Conservation (phyloP, 768 basidiomycete genomes). For the Gautieria morchelliformis region DNA sequence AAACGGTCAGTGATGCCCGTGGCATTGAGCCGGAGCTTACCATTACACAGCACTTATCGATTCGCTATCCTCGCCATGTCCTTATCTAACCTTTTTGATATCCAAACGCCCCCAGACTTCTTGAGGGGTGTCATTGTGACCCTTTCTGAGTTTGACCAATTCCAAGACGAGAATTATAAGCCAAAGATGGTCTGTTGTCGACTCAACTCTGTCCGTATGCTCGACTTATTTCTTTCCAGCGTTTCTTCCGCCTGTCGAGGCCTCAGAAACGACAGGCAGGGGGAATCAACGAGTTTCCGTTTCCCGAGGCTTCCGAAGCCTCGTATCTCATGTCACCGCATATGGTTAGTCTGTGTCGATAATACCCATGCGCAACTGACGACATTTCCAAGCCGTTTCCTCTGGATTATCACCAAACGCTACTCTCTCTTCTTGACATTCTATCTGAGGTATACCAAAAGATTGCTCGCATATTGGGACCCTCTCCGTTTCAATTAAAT, state of each 20-base stretch:
- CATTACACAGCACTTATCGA: slow-evolving; percentile 54
- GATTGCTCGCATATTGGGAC: slow-evolving; percentile 72
- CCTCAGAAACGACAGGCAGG: slow-evolving; percentile 41
- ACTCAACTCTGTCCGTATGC: neutral
- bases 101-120: slow-evolving; percentile 71
- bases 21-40: neutral
- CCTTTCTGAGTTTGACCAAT: slow-evolving; percentile 71
- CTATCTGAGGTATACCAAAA: slow-evolving; percentile 86
- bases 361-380: neutral
- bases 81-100: slow-evolving; percentile 71
- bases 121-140: slow-evolving; percentile 64
- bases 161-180: slow-evolving; percentile 58
- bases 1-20: slow-evolving; percentile 44
- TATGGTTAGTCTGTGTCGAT: slow-evolving; percentile 39
- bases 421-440: slow-evolving; percentile 82
- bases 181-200: slow-evolving; percentile 53
- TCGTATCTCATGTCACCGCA: slow-evolving; percentile 68
- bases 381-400: slow-evolving; percentile 59
- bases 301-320: slow-evolving; percentile 45
- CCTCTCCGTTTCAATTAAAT: slow-evolving; percentile 60
- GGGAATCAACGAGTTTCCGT: slow-evolving; percentile 49
- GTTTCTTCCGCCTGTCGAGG: slow-evolving; percentile 49
- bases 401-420: slow-evolving; percentile 81
- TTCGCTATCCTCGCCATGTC: slow-evolving; percentile 85
- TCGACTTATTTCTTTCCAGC: slow-evolving; percentile 22